Evolutionary conservation across 78 protist species (phyloP).

Genomic region (Dictyostelium firmibasis): DNA sequence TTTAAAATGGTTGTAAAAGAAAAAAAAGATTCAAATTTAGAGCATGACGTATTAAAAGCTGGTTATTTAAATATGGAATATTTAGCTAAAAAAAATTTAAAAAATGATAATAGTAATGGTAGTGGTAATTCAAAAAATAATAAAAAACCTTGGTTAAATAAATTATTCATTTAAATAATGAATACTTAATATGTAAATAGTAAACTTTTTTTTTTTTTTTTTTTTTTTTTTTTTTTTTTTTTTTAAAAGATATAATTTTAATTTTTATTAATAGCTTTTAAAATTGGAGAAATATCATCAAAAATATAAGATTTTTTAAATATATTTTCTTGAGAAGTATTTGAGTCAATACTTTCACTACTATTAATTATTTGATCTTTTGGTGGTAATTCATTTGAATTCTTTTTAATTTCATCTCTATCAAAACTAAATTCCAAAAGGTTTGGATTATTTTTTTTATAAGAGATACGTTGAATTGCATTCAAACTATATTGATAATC

Average conservation of each 20-base stretch:
- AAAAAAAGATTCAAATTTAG: neutral
- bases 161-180: neutral
- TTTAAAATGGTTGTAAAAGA: neutral
- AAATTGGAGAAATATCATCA: neutral
- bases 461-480: neutral
- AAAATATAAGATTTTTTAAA: conserved; percentile 1
- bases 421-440: conserved; percentile 14
- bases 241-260: too few relatives aligned
- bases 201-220: too few relatives aligned
- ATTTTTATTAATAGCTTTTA: conserved; percentile 2
- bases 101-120: neutral
- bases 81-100: neutral
- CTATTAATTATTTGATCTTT: neutral
- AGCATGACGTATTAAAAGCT: neutral
- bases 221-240: too few relatives aligned
- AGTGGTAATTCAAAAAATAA: neutral
- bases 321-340: neutral
- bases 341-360: neutral
- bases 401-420: neutral
- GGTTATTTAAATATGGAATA: neutral
- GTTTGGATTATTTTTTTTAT: conserved; percentile 8
- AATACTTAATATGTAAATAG: too few relatives aligned
- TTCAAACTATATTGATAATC: conserved; percentile 5
- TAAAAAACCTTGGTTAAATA: neutral
- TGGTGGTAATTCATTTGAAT: neutral